Percentiles rank a stretch among this genome's conserved stretches.
Conservation (phyloP, 2,329 filamentous ascomycete species). For the Fusarium coicis region DNA sequence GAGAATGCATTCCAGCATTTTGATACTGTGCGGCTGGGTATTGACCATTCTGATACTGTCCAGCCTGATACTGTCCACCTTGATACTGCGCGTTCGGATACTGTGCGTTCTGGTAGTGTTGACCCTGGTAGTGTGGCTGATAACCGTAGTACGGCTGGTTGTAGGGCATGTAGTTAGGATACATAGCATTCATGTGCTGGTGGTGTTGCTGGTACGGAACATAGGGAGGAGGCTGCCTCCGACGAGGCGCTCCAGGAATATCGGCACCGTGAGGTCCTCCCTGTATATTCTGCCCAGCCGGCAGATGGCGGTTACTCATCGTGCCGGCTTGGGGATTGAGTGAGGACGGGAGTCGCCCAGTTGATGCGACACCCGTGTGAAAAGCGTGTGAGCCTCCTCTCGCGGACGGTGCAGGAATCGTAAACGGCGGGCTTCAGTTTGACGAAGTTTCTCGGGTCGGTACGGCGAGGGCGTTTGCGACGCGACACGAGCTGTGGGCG, state of each 20-base stretch:
- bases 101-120: constrained; percentile 44
- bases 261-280: constrained; percentile 52
- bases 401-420: constrained; percentile 14
- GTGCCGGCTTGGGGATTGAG: constrained; percentile 71
- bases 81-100: constrained; percentile 42
- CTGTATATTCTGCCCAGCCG: constrained; percentile 76
- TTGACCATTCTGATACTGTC: constrained; percentile 58
- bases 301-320: constrained; percentile 82
- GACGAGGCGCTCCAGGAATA: constrained; percentile 53
- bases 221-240: constrained; percentile 53
- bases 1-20: constrained; percentile 52
- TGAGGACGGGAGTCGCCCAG: constrained; percentile 49
- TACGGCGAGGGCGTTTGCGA: constrained; percentile 27
- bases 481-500: constrained; percentile 32
- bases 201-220: constrained; percentile 44
- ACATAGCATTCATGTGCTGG: constrained; percentile 60
- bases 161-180: constrained; percentile 64
- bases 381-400: constrained; percentile 32
- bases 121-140: constrained; percentile 62
- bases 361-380: constrained; percentile 49
- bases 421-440: constrained; percentile 33
- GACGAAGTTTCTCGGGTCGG: constrained; percentile 33
- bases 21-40: constrained; percentile 39
- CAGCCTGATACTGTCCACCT: constrained; percentile 31
- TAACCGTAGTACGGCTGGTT: constrained; percentile 62